A percentile compares a stretch with the other conserved stretches of the same genome.
These are phyloP conservation scores for Macroventuria anomochaeta DNA, from an alignment of 2,329 filamentous ascomycete species.

Conservation along the genomic window DNA sequence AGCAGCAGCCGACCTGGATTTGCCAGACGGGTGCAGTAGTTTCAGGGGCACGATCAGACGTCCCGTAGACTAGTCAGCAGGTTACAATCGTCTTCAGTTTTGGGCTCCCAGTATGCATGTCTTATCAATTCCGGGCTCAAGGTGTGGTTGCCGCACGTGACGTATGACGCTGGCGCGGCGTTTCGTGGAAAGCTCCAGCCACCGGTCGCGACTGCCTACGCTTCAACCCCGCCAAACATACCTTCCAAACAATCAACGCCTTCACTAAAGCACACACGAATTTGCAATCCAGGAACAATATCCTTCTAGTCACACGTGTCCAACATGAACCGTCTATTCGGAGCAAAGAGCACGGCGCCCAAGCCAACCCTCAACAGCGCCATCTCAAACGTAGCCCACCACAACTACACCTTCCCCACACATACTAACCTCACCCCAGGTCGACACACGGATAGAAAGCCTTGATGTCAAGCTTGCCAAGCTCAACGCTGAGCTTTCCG, in stretches of 20 bases:
- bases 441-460: slow-evolving; percentile 80
- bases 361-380: slow-evolving; percentile 88
- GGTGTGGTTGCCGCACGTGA: slow-evolving; percentile 6
- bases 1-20: slow-evolving; percentile 14
- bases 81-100: not conserved
- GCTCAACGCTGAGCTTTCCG: slow-evolving; percentile 85
- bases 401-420: slow-evolving; percentile 6
- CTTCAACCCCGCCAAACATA: slow-evolving; percentile 16
- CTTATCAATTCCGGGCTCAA: not conserved
- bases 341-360: slow-evolving; percentile 81
- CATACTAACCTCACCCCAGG: slow-evolving; percentile 54
- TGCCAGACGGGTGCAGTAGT: slow-evolving; percentile 10
- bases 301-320: not conserved
- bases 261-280: not conserved
- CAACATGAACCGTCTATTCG: slow-evolving; percentile 95
- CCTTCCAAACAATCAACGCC: not conserved
- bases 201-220: slow-evolving; percentile 17
- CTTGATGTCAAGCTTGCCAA: slow-evolving; percentile 95
- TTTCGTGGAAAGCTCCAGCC: slow-evolving; percentile 16
- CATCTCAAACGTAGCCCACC: slow-evolving; percentile 72
- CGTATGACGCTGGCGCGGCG: slow-evolving; percentile 14
- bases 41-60: slow-evolving; percentile 15
- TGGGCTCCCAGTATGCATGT: not conserved
- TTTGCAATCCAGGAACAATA: not conserved
- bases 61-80: slow-evolving; percentile 7